Evolutionary conservation across 208 protist genomes (phyloP), one percentile per base, ranked within the genome.

Genomic region (Porcisia deanei): DNA sequence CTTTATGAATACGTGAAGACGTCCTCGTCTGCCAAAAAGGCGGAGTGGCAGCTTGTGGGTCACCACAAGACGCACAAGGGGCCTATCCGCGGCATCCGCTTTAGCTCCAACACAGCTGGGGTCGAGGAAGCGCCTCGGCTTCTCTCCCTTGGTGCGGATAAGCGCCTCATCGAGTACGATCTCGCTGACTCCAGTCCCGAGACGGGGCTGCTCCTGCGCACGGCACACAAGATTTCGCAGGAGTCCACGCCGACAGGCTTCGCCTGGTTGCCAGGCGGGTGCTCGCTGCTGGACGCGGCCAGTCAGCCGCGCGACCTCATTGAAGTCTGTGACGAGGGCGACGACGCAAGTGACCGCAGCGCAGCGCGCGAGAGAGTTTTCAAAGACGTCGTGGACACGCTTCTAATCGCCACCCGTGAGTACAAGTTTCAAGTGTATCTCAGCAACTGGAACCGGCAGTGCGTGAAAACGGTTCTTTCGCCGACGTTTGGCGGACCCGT

Each of bases 91-190:
- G 97, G 92, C 37, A 75, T 98, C 16, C 89, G 97, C 71, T 98
- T 99, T 85, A 83, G 84, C 71, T 34, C 78, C 61, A 73, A 85
- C 75, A 71, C 76, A 43, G 64, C 65, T 39, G 90, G 71, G 39
- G 86, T 81, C 45, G 85, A 89, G 58, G 71, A 70, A 30, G 76
- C 75, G 39, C 73, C 89, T 41, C 87, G 94, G 0, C 90, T 99
- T 8, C 80, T 99, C 65, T 98, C 96, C n/a, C 86, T 98, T 25
- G 94, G 93, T 45, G 91, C 95, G 20, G 98, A 99, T 82, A 92
- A 97, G 79, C 79, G 88, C 10, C 81, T 99, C 14, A 96, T 99
- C 64, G 96, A 98, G 87, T 99, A 98, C 82, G 95, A 99, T 81
- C 71, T 99, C 39, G 78, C 90, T 18, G 86, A 96, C 71, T 97